phyloP scores from a whole-genome alignment of 345 rosid species.

The Xanthoceras sorbifolium region DNA sequence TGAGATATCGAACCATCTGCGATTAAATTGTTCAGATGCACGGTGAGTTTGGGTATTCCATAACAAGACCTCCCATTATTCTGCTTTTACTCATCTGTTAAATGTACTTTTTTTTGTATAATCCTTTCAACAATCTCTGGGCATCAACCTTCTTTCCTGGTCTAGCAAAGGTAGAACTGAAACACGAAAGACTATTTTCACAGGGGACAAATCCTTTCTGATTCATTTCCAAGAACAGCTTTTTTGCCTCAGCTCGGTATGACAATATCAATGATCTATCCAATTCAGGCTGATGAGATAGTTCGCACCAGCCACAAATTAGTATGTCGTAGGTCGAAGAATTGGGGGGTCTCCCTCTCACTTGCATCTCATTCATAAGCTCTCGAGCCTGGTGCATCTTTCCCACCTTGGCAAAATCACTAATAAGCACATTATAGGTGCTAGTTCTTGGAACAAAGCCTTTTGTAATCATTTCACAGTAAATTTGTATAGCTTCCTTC shows the following conservation, averaged over 20 bases:
- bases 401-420: constrained; percentile 59
- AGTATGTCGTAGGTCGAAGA: constrained; percentile 73
- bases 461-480: constrained; percentile 76
- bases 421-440: constrained; percentile 77
- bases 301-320: constrained; percentile 68
- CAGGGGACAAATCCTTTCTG: constrained; percentile 63
- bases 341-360: constrained; percentile 60
- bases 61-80: not conserved
- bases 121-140: constrained; percentile 48
- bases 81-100: constrained; percentile 13
- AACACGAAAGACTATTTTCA: constrained; percentile 55
- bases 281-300: constrained; percentile 52
- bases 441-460: constrained; percentile 74
- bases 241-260: constrained; percentile 61
- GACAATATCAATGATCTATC: constrained; percentile 47
- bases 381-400: constrained; percentile 82
- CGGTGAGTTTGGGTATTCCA: not conserved
- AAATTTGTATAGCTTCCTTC: constrained; percentile 58
- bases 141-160: constrained; percentile 63
- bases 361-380: constrained; percentile 73
- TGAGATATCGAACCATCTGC: not conserved
- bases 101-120: constrained; percentile 43
- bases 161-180: constrained; percentile 64
- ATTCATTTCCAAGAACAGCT: constrained; percentile 63
- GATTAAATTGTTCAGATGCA: not conserved